Base-by-base conservation (phyloP, 768 basidiomycete genomes). In the Gymnopilus junonius region DNA sequence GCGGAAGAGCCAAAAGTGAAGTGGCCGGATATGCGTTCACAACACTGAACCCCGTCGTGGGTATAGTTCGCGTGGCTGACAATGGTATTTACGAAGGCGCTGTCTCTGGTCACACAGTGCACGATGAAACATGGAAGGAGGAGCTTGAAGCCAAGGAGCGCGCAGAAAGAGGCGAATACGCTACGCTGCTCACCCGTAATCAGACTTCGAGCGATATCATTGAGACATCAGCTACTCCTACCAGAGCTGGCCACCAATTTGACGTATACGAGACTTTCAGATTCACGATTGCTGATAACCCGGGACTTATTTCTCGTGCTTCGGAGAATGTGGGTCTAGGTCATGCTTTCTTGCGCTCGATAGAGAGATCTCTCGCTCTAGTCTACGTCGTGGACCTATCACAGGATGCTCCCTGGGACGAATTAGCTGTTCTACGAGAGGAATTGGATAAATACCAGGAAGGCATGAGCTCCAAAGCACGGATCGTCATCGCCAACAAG, bases 281-380 rank as follows among this genome's bases (percentile, higher is more conserved):
- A 10, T 97, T 99, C 81, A 97, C 95, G 14, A 89, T 99, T 67
- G 93, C 95, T 37, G 97, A 99, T 77, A 99, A 98, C 72, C 97
- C 97, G 0, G 97, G 97, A 8, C 87, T 99, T 46, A 89, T 99
- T 60, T 84, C 87, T 8, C 82, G 85, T 14, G 93, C 95, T 2
- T 92, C 94, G 2, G 88, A 94, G 69, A 93, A 97, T 72, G 88
- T 94, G 53, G 97, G 96, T 3, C 84, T 99, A 2, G 97, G 97
- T 0, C 95, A 98, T 75, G 91, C 92, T 1, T 99, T 99, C 81
- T 77, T 99, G 29, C 87, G 95, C 12, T 90, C 94, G 1, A 93
- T 99, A 75, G 96, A 99, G 71, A 89, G 97, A 5, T 94, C 94
- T 12, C 87, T 89, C 31, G 93, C 92, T 7, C 85, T 99, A 6